phyloP scores from a whole-genome alignment of 2,329 filamentous ascomycete species.

The Xylaria arbuscula region DNA sequence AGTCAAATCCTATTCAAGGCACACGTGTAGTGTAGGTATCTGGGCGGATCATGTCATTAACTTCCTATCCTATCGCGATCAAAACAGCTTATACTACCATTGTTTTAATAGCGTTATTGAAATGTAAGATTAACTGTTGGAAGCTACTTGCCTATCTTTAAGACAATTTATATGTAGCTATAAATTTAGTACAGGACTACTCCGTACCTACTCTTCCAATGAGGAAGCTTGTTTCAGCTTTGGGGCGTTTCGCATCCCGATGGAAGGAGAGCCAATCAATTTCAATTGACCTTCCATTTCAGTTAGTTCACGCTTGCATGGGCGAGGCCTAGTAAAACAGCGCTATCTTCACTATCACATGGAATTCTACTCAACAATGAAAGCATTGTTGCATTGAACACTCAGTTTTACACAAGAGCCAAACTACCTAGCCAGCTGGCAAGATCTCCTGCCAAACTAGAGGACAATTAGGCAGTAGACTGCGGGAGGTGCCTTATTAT shows the following conservation, averaged over 20 bases:
- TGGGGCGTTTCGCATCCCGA: neutral
- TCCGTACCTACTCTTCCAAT: constrained; percentile 3
- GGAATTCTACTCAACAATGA: neutral
- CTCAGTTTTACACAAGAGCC: neutral
- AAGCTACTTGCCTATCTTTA: too few species aligned
- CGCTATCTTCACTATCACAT: neutral
- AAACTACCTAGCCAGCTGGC: too few species aligned
- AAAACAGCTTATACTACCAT: neutral
- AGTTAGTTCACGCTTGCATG: neutral
- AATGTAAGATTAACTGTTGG: too few species aligned
- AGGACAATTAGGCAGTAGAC: too few species aligned
- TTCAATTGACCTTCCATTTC: constrained; percentile 17
- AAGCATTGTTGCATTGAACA: neutral
- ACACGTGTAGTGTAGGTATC: too few species aligned
- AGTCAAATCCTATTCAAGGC: neutral
- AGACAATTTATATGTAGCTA: neutral
- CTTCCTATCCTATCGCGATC: too few species aligned
- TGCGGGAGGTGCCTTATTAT: too few species aligned
- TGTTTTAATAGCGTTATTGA: neutral
- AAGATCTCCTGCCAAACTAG: neutral
- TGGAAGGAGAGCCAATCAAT: constrained; percentile 21
- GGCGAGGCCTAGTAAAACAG: neutral
- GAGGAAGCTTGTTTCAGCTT: constrained; percentile 7
- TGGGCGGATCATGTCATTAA: too few species aligned
- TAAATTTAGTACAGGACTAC: neutral